These are phyloP conservation scores for Aureobasidium subglaciale DNA, from an alignment of 2,329 filamentous ascomycete species.

Conservation along the genomic window DNA sequence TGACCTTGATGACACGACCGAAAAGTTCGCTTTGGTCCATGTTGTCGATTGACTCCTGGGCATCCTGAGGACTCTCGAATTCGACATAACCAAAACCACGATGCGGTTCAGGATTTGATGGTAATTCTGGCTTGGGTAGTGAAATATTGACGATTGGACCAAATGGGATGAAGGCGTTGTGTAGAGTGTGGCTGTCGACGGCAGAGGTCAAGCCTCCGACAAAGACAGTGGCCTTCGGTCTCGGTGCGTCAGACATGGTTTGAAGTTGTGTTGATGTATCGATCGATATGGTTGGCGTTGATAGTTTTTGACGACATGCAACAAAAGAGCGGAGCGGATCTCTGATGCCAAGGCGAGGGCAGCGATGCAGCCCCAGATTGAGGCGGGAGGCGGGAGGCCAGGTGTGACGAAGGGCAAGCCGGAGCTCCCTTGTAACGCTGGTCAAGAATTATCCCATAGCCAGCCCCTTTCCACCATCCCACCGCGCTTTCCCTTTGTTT, in stretches of 20 bases:
- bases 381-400: neutral
- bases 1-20: slow-evolving; percentile 85
- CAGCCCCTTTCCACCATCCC: neutral
- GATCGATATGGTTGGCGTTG: slow-evolving; percentile 10
- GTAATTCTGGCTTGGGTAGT: slow-evolving; percentile 78
- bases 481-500: neutral
- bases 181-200: slow-evolving; percentile 67
- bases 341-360: slow-evolving; percentile 11
- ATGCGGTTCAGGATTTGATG: slow-evolving; percentile 71
- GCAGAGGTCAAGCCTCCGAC: slow-evolving; percentile 79
- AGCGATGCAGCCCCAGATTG: slow-evolving; percentile 5
- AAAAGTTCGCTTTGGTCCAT: slow-evolving; percentile 98
- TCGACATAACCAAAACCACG: slow-evolving; percentile 96
- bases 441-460: slow-evolving; percentile 10
- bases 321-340: neutral
- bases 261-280: neutral
- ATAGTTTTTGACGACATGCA: slow-evolving; percentile 1
- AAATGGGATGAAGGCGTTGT: slow-evolving; percentile 92
- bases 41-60: slow-evolving; percentile 93
- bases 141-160: slow-evolving; percentile 91
- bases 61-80: slow-evolving; percentile 78
- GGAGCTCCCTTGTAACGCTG: slow-evolving; percentile 7
- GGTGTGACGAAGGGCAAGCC: slow-evolving; percentile 10
- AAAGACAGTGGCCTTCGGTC: slow-evolving; percentile 87
- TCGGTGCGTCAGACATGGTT: slow-evolving; percentile 71